Conservation (phyloP, 148 eudicot species). For the Selenicereus undatus region DNA sequence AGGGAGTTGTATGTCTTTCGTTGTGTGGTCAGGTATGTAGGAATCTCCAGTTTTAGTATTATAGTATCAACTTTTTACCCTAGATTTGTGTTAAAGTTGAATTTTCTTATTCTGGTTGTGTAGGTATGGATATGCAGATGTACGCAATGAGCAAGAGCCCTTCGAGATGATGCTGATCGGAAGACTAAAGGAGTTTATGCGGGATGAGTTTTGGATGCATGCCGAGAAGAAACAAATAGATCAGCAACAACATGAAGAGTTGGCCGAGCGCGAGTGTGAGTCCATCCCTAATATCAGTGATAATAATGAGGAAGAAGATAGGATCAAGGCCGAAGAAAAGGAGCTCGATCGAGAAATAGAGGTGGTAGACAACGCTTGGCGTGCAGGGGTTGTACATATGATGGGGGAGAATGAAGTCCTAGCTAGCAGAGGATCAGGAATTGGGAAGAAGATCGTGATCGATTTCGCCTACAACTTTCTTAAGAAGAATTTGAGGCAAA, state of each 20-base stretch:
- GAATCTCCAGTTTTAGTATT: neutral
- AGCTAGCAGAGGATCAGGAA: conserved; percentile 34
- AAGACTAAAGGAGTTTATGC: conserved; percentile 32
- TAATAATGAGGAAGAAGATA: conserved; percentile 12
- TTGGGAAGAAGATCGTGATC: conserved; percentile 45
- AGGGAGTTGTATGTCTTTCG: conserved; percentile 33
- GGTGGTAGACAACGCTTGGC: conserved; percentile 41
- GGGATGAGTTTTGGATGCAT: conserved; percentile 10
- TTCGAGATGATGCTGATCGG: conserved; percentile 36
- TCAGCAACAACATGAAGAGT: neutral
- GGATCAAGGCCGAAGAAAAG: conserved; percentile 11
- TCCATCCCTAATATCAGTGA: conserved; percentile 1
- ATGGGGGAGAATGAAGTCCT: conserved; percentile 59
- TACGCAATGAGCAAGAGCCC: conserved; percentile 23
- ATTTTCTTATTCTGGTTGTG: neutral
- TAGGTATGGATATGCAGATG: conserved; percentile 45
- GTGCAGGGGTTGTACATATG: conserved; percentile 49
- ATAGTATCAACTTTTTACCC: too few species aligned
- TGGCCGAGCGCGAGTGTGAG: neutral
- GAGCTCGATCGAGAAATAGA: conserved; percentile 30
- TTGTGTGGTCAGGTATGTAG: conserved; percentile 43
- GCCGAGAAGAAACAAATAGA: neutral
- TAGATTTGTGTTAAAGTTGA: neutral
- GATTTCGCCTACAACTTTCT: conserved; percentile 50
- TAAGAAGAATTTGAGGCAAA: conserved; percentile 52